Base-by-base conservation (phyloP, 2,329 filamentous ascomycete genomes). In the Cucurbitaria berberidis region DNA sequence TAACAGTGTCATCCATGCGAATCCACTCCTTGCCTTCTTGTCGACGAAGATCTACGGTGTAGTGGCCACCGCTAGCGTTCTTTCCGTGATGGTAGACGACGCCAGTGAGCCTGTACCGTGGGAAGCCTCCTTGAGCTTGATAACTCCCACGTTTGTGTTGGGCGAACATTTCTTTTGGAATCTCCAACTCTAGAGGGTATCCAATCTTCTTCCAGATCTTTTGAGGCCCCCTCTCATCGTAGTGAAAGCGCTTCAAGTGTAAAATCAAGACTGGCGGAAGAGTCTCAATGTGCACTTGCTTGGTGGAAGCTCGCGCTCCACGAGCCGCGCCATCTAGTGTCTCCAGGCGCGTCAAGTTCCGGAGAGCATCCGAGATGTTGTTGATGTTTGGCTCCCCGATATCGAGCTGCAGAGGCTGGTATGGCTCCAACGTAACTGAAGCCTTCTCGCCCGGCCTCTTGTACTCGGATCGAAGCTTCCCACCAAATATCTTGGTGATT, bases 141-240 rank as follows among this genome's bases (percentile, higher is more conserved):
- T 90, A 80, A 39, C 82, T 82, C 62, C 86, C 86, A 47, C 89
- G 86, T 72, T 87, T 89, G 67, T 89, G 85, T 26, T 88, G 86
- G 10, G 92, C 89, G 68, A 99, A 89, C 9, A 91, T 89, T 70
- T 98, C 93, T 51, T 88, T 89, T 0, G 95, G 95, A 58, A 99
- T 91, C 72, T 98, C 93, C 45, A 99, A 82, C 68, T 98, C 93
- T 24, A 99, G 80, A 0, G 95, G 95, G 69, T 99, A 99, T 18
- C 92, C 93, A 53, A 99, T 83, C 79, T 93, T 96, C 80, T 98
- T 99, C 91, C 93, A 97, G 60, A 98, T 96, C 81, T 99, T 99
- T 68, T 96, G 89, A 0, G 92, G 96, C 21, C 92, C 92, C 52
- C 88, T 85, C 56, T 87, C 90, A 67, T 98, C 92, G 67, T 96